Percentiles rank a stretch among this genome's conserved stretches.
These are phyloP conservation scores for Aeschynomene evenia DNA, from an alignment of 306 rosid genomes.

Conservation along the genomic window DNA sequence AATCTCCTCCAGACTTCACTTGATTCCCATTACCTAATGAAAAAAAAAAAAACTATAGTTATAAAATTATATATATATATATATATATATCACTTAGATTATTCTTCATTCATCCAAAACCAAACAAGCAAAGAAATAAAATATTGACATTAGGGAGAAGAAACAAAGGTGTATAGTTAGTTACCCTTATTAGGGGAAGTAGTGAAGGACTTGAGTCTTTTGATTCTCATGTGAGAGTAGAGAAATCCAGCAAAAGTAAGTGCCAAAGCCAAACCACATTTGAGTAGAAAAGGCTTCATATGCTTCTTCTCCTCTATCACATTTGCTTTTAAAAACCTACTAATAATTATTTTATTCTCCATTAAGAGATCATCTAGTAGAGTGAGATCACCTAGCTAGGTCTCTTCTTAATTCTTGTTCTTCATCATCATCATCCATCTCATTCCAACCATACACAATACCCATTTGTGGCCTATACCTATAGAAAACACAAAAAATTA, in stretches of 20 bases:
- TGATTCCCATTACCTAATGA: conserved; percentile 42
- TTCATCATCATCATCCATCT: conserved; percentile 48
- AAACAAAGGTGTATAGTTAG: conserved; percentile 53
- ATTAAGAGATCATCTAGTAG: conserved; percentile 16
- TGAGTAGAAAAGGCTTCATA: conserved; percentile 59
- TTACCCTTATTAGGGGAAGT: conserved; percentile 38
- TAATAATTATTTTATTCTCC: conserved; percentile 19
- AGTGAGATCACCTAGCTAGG: conserved; percentile 24
- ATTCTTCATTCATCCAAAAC: background rate
- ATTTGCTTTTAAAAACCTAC: conserved; percentile 13
- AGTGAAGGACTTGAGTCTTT: conserved; percentile 44
- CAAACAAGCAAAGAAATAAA: background rate
- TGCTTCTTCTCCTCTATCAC: conserved; percentile 45
- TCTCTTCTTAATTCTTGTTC: conserved; percentile 55
- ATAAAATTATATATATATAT: no score
- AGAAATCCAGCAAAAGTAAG: conserved; percentile 76
- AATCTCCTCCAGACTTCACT: conserved; percentile 26
- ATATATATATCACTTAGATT: conserved; percentile 16
- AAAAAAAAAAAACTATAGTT: no score
- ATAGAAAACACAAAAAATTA: conserved; percentile 14
- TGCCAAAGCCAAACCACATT: conserved; percentile 76
- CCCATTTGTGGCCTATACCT: conserved; percentile 22
- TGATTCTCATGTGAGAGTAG: conserved; percentile 50
- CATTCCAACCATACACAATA: conserved; percentile 15
- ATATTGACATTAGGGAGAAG: background rate